These are phyloP conservation scores for Lactarius psammicola DNA, from an alignment of 768 basidiomycete genomes.

Conservation along the genomic window DNA sequence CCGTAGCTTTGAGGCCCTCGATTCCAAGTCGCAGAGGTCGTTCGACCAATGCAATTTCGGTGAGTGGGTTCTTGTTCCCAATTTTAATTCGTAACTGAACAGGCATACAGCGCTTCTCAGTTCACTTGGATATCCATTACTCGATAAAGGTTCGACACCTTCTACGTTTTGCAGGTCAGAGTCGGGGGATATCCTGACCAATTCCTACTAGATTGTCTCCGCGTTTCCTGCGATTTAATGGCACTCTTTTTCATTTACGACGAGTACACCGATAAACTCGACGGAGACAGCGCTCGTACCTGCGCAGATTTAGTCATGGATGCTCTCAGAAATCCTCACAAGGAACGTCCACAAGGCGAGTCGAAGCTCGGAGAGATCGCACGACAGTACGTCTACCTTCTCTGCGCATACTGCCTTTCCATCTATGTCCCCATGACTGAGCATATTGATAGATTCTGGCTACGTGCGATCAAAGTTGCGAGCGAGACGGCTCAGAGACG, in stretches of 20 bases:
- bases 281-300: slow-evolving; percentile 34
- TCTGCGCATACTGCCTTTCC: neutral
- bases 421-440: neutral
- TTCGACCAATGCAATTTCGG: slow-evolving; percentile 43
- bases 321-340: slow-evolving; percentile 40
- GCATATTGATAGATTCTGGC: neutral
- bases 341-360: slow-evolving; percentile 38
- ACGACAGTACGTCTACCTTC: slow-evolving; percentile 38
- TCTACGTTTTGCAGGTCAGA: neutral
- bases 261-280: slow-evolving; percentile 46
- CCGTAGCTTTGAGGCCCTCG: slow-evolving; percentile 39
- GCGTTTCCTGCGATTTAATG: slow-evolving; percentile 49
- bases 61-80: too few relatives aligned
- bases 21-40: slow-evolving; percentile 36
- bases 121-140: slow-evolving; percentile 39
- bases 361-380: slow-evolving; percentile 41
- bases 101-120: slow-evolving; percentile 37
- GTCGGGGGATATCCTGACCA: neutral
- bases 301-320: slow-evolving; percentile 42
- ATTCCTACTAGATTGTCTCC: slow-evolving; percentile 17
- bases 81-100: neutral
- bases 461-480: slow-evolving; percentile 29
- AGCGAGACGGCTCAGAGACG: slow-evolving; percentile 33
- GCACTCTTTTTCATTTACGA: slow-evolving; percentile 50
- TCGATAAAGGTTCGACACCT: slow-evolving; percentile 34